These are phyloP conservation scores for Hanseniaspora uvarum DNA, from an alignment of 1,139 yeast species.

Conservation along the genomic window DNA sequence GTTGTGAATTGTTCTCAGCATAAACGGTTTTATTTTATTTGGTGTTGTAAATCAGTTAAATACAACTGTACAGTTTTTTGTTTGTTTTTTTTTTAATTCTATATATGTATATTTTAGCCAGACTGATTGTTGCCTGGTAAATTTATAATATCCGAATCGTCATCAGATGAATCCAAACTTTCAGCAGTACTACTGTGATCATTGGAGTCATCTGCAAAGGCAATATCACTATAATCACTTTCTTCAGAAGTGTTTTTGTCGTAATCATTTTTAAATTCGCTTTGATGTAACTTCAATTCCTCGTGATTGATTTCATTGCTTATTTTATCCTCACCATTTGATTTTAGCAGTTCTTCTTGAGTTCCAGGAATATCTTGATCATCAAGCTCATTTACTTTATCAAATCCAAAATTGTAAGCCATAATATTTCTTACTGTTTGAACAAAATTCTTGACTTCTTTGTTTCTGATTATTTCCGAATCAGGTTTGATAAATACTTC, in stretches of 20 bases:
- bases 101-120: no score
- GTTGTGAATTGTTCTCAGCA: no score
- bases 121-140: no score
- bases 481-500: not conserved
- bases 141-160: no score
- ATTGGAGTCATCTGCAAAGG: not conserved
- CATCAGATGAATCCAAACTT: not conserved
- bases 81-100: no score
- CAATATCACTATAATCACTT: slow-evolving; percentile 17
- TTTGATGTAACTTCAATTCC: no score
- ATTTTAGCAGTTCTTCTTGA: no score
- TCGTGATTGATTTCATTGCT: slow-evolving; percentile 21
- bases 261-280: slow-evolving; percentile 22
- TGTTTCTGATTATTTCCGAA: not conserved
- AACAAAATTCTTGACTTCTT: slow-evolving; percentile 22
- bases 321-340: slow-evolving; percentile 20
- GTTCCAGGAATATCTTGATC: no score
- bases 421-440: slow-evolving; percentile 30
- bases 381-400: slow-evolving; percentile 25
- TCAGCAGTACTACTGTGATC: not conserved
- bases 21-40: no score
- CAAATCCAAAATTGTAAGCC: slow-evolving; percentile 28
- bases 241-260: slow-evolving; percentile 18
- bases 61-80: no score
- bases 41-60: no score